These are phyloP conservation scores for Citropsis articulata DNA, from an alignment of 345 rosid genomes.

Conservation along the genomic window DNA sequence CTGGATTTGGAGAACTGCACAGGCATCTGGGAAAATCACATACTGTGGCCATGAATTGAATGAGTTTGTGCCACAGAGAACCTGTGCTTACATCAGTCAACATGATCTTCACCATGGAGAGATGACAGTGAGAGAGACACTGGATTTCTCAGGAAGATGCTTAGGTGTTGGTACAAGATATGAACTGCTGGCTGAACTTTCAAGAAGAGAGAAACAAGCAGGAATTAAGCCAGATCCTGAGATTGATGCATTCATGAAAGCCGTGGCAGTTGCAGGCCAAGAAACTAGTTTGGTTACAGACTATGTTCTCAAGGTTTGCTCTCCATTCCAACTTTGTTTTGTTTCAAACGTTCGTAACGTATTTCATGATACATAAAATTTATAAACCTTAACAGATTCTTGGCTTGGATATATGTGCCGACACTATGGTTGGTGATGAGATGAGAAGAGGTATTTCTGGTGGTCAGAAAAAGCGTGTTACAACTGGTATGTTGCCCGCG, in stretches of 20 bases:
- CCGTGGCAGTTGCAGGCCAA: conserved; percentile 53
- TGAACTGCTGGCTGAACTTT: conserved; percentile 64
- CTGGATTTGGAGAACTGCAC: conserved; percentile 9
- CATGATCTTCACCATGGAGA: conserved; percentile 60
- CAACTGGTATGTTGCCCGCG: conserved; percentile 49
- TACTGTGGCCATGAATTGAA: conserved; percentile 56
- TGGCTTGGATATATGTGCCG: conserved; percentile 77
- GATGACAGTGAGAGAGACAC: conserved; percentile 65
- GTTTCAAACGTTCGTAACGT: not conserved
- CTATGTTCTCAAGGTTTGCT: conserved; percentile 66
- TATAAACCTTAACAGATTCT: conserved; percentile 42
- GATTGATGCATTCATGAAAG: conserved; percentile 83
- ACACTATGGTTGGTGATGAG: conserved; percentile 66
- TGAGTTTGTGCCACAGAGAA: conserved; percentile 63
- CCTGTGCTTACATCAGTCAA: conserved; percentile 68
- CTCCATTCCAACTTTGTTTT: not conserved
- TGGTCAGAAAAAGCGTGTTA: conserved; percentile 78
- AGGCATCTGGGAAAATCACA: conserved; percentile 55
- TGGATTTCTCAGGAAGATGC: conserved; percentile 79
- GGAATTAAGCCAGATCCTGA: conserved; percentile 82
- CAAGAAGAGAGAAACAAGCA: conserved; percentile 73
- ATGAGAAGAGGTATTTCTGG: conserved; percentile 91
- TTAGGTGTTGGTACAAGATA: conserved; percentile 70
- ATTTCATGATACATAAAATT: not conserved
- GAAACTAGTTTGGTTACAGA: conserved; percentile 72